Base-by-base conservation (phyloP, 345 rosid genomes). In the Ceriops zippeliana region DNA sequence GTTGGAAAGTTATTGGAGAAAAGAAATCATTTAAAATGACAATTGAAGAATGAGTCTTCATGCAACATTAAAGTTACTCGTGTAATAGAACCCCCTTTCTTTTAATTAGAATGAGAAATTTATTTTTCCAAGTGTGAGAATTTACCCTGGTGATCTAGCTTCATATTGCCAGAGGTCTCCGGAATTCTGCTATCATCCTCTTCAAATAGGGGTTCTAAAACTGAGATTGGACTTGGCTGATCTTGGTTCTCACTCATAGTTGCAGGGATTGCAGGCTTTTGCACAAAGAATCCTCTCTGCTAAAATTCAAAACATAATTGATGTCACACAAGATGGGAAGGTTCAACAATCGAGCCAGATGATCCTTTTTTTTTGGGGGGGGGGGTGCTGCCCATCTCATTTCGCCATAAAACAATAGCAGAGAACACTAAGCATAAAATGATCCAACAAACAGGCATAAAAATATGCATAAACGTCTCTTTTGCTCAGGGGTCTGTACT, bases 201-300 rank as follows among this genome's bases (percentile, higher is more conserved):
- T 60, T 88, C 86, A 35, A 89, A 92, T 53, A 78, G 82, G 8
- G 80, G 83, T 32, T 92, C 89, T 77, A 96, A 78, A 83, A 89
- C 97, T 5, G 99, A 92, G 47, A 86, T 85, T 56, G 97, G 99
- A 75, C 98, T 96, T 35, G 92, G 98, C 76, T 92, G 99, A 82
- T 90, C 97, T 80, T 84, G 96, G 85, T 82, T 90, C 80, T 87
- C 90, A 62, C 66, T 82, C 34, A 47, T 68, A 79, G 52, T 81
- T 54, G 71, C 76, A 59, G 72, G 57, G 63, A 78, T 54, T 46
- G 62, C 65, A 47, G 78, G 82, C 73, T 82, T 89, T 21, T 83
- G 70, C 63, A 83, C 76, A 52, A 83, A 82, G 38, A 83, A 32
- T 9, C 71, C 85, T 28, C 71, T 85, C 98, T 95, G 83, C 80